phyloP scores from a whole-genome alignment of 257 asterid species.

The Ocimum tenuiflorum region DNA sequence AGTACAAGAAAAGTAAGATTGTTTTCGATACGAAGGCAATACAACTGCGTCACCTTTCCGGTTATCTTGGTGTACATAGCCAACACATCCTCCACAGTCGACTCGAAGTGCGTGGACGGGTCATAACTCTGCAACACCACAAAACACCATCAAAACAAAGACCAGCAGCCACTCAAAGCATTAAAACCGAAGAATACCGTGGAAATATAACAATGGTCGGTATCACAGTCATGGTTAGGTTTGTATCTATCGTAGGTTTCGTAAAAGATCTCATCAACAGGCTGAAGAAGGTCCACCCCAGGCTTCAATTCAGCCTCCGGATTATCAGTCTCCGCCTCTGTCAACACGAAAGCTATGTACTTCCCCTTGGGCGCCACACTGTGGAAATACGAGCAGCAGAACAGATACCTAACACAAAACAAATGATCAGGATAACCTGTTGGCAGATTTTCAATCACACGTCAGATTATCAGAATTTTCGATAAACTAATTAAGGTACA shows the following conservation, averaged over 20 bases:
- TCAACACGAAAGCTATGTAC: conserved; percentile 70
- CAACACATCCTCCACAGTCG: conserved; percentile 73
- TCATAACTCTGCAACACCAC: conserved; percentile 65
- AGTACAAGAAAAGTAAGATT: neutral
- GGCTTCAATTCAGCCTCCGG: conserved; percentile 89
- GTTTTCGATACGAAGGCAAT: neutral
- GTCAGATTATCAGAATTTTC: too few species aligned
- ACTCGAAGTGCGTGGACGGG: conserved; percentile 77
- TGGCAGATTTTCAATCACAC: too few species aligned
- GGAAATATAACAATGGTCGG: conserved; percentile 70
- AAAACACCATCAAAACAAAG: neutral
- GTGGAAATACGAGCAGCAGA: conserved; percentile 93
- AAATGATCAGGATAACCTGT: too few species aligned
- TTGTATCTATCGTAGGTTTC: conserved; percentile 75
- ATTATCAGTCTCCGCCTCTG: conserved; percentile 87
- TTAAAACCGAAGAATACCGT: conserved; percentile 26
- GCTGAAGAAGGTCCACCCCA: conserved; percentile 85
- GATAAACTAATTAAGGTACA: too few species aligned
- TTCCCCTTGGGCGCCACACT: conserved; percentile 92
- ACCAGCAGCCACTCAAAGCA: neutral
- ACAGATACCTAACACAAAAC: conserved; percentile 59
- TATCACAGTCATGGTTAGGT: conserved; percentile 45
- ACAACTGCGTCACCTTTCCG: conserved; percentile 47
- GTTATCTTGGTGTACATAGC: conserved; percentile 72
- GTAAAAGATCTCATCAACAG: conserved; percentile 80